Base-by-base conservation (phyloP, 2,329 filamentous ascomycete genomes). In the Talaromyces sp. region DNA sequence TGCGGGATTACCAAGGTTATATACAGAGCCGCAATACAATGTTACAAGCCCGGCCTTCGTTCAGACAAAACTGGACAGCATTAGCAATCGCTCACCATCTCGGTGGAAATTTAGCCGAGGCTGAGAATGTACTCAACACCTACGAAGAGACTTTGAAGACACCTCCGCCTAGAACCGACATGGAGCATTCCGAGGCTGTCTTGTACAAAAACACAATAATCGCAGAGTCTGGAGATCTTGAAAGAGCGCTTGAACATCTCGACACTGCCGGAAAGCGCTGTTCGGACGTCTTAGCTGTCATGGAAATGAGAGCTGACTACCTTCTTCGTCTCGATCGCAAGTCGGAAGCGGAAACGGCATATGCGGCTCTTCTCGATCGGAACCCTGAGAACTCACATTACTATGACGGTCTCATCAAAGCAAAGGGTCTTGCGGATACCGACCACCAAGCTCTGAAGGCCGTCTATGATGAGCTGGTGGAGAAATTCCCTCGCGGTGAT, bases 51-150 rank as follows among this genome's bases (percentile, higher is more conserved):
- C 88, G 91, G 66, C 91, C 95, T 1, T 87, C 89, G 69, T 74
- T 95, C 67, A 87, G 96, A 70, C 92, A 96, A 80, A 97, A 94
- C 79, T 99, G 96, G 96, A 98, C 95, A 4, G 95, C 92, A n/a
- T 82, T 99, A 67, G 95, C 95, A 47, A 90, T 98, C 65, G 95
- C 94, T 41, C 88, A 97, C 75, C 95, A 99, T 73, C 84, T 99
- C 61, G 86, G 89, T n/a, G 95, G 94, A 1, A 91, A 96, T 74
- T 83, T 95, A 67, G 80, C 84, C 52, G 90, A 95, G 72, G 96
- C 95, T 35, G 95, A 99, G 81, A 92, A 93, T 72, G 91, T 97
- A 47, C 81, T 99, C 71, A 92, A 88, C 56, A 96, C 90, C 16
- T 99, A 94, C 77, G 95, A 99, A 79, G 92, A 95, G 68, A 98